These are phyloP conservation scores for Cadophora sp. DNA, from an alignment of 2,329 filamentous ascomycete species.

Conservation along the genomic window DNA sequence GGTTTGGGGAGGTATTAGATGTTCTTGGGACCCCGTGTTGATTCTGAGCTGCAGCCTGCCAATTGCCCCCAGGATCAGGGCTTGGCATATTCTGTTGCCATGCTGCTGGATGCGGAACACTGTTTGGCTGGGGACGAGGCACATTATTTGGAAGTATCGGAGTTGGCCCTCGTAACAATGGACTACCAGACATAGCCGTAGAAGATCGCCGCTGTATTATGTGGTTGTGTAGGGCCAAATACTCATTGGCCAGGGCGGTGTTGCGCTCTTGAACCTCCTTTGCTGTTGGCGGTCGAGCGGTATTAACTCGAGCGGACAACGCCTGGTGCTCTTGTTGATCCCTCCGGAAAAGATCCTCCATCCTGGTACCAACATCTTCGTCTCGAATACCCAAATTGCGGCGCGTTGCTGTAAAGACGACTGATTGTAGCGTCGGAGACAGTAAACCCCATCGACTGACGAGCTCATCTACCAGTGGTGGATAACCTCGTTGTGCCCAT, in stretches of 20 bases:
- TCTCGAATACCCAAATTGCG: constrained; percentile 53
- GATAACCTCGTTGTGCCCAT: constrained; percentile 51
- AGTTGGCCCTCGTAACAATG: constrained; percentile 22
- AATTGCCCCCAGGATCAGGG: constrained; percentile 22
- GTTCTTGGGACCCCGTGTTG: constrained; percentile 14
- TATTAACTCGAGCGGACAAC: constrained; percentile 37
- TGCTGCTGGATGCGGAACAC: constrained; percentile 7
- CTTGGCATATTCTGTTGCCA: constrained; percentile 25
- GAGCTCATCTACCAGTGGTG: constrained; percentile 64
- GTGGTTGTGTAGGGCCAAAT: constrained; percentile 30
- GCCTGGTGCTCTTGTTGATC: constrained; percentile 46
- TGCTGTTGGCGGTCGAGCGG: constrained; percentile 37
- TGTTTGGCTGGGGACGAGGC: constrained; percentile 14
- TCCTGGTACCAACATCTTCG: constrained; percentile 42
- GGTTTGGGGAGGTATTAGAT: constrained; percentile 27
- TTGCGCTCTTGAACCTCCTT: constrained; percentile 40
- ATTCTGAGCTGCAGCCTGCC: constrained; percentile 22
- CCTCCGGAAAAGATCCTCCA: constrained; percentile 47
- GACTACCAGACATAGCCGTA: constrained; percentile 12
- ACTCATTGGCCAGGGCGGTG: constrained; percentile 30
- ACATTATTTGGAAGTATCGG: constrained; percentile 27
- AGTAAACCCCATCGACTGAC: constrained; percentile 52
- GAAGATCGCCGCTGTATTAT: constrained; percentile 26
- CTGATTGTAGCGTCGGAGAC: constrained; percentile 58
- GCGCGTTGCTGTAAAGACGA: constrained; percentile 59